These are phyloP conservation scores for Boletellus ananiceps DNA, from an alignment of 768 basidiomycete genomes.

Conservation along the genomic window DNA sequence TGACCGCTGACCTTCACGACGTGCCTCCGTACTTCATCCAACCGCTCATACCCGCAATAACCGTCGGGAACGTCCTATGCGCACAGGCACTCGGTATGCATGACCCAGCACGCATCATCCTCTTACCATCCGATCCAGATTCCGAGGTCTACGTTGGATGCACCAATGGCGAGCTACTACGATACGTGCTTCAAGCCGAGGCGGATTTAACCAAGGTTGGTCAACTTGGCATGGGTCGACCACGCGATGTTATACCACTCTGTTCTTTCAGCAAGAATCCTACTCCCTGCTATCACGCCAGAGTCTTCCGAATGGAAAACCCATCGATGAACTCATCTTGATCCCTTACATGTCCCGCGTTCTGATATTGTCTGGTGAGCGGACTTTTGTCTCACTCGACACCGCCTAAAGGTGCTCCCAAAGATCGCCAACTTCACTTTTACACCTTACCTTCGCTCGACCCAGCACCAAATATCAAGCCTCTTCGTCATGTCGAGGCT, in stretches of 20 bases:
- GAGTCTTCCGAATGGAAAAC: slow-evolving; percentile 58
- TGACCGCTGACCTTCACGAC: slow-evolving; percentile 37
- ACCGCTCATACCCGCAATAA: slow-evolving; percentile 39
- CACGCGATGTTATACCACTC: not conserved
- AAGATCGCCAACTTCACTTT: slow-evolving; percentile 68
- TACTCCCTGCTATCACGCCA: slow-evolving; percentile 69
- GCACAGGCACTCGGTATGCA: slow-evolving; percentile 55
- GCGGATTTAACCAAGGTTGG: slow-evolving; percentile 43
- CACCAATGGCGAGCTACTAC: slow-evolving; percentile 77
- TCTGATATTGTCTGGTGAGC: slow-evolving; percentile 69
- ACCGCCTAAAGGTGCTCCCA: slow-evolving; percentile 1
- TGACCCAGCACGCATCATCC: not conserved
- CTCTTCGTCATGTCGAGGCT: slow-evolving; percentile 74
- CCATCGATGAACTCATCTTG: slow-evolving; percentile 78
- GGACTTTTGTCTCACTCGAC: slow-evolving; percentile 11
- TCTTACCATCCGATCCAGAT: slow-evolving; percentile 38
- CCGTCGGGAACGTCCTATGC: slow-evolving; percentile 31
- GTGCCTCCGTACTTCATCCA: slow-evolving; percentile 62
- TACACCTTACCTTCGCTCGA: slow-evolving; percentile 80
- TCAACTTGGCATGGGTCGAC: not conserved
- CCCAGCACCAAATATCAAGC: slow-evolving; percentile 60
- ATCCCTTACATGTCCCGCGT: slow-evolving; percentile 71
- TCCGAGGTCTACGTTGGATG: slow-evolving; percentile 86
- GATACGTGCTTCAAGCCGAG: slow-evolving; percentile 67
- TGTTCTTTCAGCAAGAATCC: slow-evolving; percentile 44